Base-by-base conservation (phyloP, 2,329 filamentous ascomycete genomes). In the Diaporthe helianthi region DNA sequence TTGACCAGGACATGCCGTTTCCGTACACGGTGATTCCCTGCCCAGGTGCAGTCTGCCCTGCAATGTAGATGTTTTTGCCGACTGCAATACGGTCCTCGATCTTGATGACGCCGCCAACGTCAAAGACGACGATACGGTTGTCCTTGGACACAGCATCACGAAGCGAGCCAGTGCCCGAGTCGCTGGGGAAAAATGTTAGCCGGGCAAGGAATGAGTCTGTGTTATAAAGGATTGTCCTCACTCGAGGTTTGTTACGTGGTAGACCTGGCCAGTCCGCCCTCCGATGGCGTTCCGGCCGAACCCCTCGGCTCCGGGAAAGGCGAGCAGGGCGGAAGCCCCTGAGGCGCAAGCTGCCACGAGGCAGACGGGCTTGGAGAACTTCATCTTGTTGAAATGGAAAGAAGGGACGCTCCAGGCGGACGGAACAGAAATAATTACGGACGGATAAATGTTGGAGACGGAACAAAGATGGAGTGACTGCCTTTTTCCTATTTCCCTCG, bases 1-100 rank as follows among this genome's bases (percentile, higher is more conserved):
- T 84, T 4, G 82, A 85, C 72, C 83, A 86, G 2, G 82, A 85
- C 79, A 81, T 81, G 1, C 84, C 84, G 71, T 87, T 85, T n/a
- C 85, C 85, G 69, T 87, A 86, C 0, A 86, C 80, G 1, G 84
- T 85, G 51, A 87, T 82, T 6, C 81, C 80, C 75, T 78, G 24
- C 7, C 84, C 82, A 0, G 81, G 84, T 9, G 83, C 84, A 1
- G 83, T 86, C 74, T 86, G 83, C 5, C 84, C 83, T 0, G 84
- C 80, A 65, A 86, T 85, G 24, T 81, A 83, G 33, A 85, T 78
- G 51, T 83, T 82, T 68, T 83, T 76, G 2, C 79, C 81, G 17
- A 86, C 82, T 4, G 83, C 81, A 10, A 86, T 78, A 17, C 84
- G 80, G 2, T 79, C 78, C 7, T 75, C 77, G 65, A 86, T 84